These are phyloP conservation scores for Hygrophoropsis aurantiaca DNA, from an alignment of 768 basidiomycete genomes.

Conservation along the genomic window DNA sequence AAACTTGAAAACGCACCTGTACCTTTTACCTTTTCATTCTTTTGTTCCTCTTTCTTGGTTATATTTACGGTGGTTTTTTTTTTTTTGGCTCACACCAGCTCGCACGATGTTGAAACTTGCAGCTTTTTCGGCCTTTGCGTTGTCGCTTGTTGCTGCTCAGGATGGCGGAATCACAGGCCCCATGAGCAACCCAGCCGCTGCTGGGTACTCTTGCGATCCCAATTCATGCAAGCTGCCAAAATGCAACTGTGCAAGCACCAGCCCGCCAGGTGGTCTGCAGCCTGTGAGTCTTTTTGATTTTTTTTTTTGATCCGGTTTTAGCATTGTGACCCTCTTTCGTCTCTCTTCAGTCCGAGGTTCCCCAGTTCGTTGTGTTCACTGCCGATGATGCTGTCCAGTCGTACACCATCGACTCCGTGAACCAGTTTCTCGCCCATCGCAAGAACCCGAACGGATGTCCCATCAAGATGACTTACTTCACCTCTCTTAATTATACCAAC, in stretches of 20 bases:
- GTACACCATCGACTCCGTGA: constrained; percentile 72
- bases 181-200: constrained; percentile 49
- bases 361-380: constrained; percentile 71
- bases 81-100: too few species aligned
- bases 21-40: not conserved
- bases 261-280: constrained; percentile 67
- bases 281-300: constrained; percentile 47
- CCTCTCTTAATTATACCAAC: constrained; percentile 71
- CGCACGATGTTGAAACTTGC: constrained; percentile 4
- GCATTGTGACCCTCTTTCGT: not conserved
- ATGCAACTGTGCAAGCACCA: constrained; percentile 74
- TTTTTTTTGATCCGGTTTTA: too few species aligned
- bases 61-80: not conserved
- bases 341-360: constrained; percentile 50
- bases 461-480: constrained; percentile 78
- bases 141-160: constrained; percentile 23
- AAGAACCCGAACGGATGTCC: constrained; percentile 75
- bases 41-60: not conserved
- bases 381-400: constrained; percentile 78
- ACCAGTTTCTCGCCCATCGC: constrained; percentile 73
- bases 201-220: constrained; percentile 72
- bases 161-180: constrained; percentile 59
- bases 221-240: constrained; percentile 62
- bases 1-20: not conserved
- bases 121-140: constrained; percentile 3